Base-by-base conservation (phyloP, 1,284 basidiomycete genomes). In the Ceratobasidium sp. region DNA sequence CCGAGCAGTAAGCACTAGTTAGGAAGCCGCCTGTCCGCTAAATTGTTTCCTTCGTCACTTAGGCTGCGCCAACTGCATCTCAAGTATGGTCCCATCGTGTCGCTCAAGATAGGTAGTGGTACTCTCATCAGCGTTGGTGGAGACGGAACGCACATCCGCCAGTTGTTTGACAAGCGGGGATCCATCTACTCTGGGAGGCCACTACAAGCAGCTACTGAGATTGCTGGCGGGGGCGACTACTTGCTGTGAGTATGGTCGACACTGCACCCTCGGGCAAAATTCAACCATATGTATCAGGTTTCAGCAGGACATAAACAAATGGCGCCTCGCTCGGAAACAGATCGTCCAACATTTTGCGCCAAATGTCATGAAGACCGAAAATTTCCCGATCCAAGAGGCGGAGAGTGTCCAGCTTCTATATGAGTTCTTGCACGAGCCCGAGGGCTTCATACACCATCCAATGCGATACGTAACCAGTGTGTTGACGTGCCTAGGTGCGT, bases 401-500 rank as follows among this genome's bases (percentile, higher is more conserved):
- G 73, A 75, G 35, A 75, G 73, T n/a, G 62, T 75, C 5, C 73
- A 75, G 62, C 62, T 75, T 18, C 44, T 75, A 6, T 54, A 75
- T n/a, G 77, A 78, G 16, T 70, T 78, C 38, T 27, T 78, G n/a
- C 69, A 70, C 35, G 16, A 55, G n/a, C 77, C 77, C 12, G 44
- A 73, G 20, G 20, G 54, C 23, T 71, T 78, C 33, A 78, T 65
- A 68, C 57, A 38, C 2, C 69, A 78, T 50, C 68, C 67, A 10
- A 78, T 78, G 77, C 68, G 77, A 52, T 78, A 50, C 23, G 67
- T 50, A 7, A 70, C 77, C 3, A 78, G 77, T 27, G 77, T 78
- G 16, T 41, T 77, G 44, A 77, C 66, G 7, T 77, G 50, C 16
- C 44, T 77, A 35, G 60, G 75, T 77, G 18, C 20, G 64, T 57